Percentiles rank a stretch among this genome's conserved stretches.
phyloP scores from a whole-genome alignment of 78 protist genomes.

The slime mould (Dictyostelium discoideum) region DNA sequence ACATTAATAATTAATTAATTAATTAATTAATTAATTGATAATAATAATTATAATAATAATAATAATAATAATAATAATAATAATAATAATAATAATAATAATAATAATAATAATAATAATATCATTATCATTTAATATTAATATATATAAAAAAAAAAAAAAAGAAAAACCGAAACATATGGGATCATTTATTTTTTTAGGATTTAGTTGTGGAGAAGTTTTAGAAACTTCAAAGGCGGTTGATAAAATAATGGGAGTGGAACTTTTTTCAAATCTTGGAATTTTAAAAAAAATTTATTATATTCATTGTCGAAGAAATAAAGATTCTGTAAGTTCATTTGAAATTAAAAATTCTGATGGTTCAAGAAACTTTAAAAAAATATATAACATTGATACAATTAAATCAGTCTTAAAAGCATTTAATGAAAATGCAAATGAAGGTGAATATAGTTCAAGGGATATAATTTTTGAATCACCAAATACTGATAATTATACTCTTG shows the following conservation, averaged over 20 bases:
- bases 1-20: too few relatives aligned
- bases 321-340: not conserved
- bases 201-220: not conserved
- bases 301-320: not conserved
- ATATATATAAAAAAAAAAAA: not conserved
- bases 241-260: not conserved
- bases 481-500: not conserved
- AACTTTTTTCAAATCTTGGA: not conserved
- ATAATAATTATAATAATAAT: not conserved
- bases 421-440: not conserved
- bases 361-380: not conserved
- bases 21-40: too few relatives aligned
- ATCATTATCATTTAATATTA: not conserved
- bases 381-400: not conserved
- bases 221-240: too few relatives aligned
- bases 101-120: not conserved
- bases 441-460: not conserved
- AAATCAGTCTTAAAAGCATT: not conserved
- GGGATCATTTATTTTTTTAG: not conserved
- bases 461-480: not conserved
- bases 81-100: not conserved
- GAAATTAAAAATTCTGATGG: not conserved
- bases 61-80: not conserved
- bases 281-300: not conserved
- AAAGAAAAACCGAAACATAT: not conserved